Conservation (phyloP, 768 basidiomycete species). For the Leccinum olivaceopallidum region DNA sequence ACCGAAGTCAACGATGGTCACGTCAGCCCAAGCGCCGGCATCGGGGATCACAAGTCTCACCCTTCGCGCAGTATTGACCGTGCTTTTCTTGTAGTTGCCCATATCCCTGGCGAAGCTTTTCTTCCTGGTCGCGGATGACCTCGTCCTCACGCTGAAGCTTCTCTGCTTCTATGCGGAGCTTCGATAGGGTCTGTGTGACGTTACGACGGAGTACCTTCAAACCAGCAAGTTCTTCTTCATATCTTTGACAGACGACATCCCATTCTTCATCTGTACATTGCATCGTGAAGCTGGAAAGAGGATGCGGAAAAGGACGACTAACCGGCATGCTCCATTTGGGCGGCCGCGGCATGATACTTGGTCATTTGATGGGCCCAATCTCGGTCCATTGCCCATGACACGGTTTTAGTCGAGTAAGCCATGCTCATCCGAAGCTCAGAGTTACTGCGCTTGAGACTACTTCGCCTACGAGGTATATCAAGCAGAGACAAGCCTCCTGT, state of each 20-base stretch:
- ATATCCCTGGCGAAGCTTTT: conserved; percentile 38
- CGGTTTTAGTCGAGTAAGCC: conserved; percentile 58
- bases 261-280: conserved; percentile 53
- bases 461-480: conserved; percentile 49
- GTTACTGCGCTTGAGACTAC: conserved; percentile 62
- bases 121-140: conserved; percentile 42
- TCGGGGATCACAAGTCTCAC: conserved; percentile 24
- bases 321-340: conserved; percentile 43
- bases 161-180: conserved; percentile 41
- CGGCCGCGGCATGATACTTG: conserved; percentile 43
- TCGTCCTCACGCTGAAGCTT: conserved; percentile 42
- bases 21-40: conserved; percentile 6
- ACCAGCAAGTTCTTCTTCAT: conserved; percentile 62
- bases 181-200: conserved; percentile 43
- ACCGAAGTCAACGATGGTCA: conserved; percentile 1
- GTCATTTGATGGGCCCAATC: conserved; percentile 59
- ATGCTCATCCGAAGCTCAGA: conserved; percentile 45
- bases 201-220: conserved; percentile 57
- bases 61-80: conserved; percentile 41
- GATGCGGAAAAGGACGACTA: conserved; percentile 12
- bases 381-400: conserved; percentile 74
- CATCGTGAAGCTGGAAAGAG: conserved; percentile 2
- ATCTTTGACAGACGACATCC: conserved; percentile 54
- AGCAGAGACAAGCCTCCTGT: conserved; percentile 31
- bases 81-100: conserved; percentile 44